phyloP scores from a whole-genome alignment of 345 rosid species.

The Salix udensis region DNA sequence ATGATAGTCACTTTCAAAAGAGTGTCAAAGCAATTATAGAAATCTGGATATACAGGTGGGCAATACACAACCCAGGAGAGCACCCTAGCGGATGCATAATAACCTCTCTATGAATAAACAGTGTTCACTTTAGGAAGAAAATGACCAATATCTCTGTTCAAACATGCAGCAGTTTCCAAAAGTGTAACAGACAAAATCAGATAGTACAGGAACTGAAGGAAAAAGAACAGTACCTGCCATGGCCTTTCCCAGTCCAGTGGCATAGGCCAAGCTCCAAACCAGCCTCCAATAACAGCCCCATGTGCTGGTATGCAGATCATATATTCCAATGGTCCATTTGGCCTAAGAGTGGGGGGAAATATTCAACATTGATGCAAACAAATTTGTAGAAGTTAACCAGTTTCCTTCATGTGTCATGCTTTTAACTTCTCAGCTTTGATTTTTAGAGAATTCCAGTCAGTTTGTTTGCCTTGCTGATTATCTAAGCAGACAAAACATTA shows the following conservation, averaged over 20 bases:
- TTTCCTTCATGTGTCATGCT: background rate
- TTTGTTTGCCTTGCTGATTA: background rate
- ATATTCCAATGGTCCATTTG: constrained; percentile 49
- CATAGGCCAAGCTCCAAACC: constrained; percentile 99
- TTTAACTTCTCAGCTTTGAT: background rate
- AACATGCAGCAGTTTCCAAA: no score
- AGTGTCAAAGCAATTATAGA: no score
- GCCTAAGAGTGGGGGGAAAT: constrained; percentile 37
- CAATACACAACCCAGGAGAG: no score
- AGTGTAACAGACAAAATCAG: no score
- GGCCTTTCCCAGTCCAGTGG: constrained; percentile 98
- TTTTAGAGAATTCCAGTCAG: background rate
- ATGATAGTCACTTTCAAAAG: no score
- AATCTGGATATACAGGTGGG: no score
- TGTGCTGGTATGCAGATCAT: constrained; percentile 74
- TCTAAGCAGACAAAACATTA: background rate
- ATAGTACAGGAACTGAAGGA: background rate
- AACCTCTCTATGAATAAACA: no score
- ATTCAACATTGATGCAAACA: constrained; percentile 4
- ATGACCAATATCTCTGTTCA: no score
- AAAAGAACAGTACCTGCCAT: constrained; percentile 69
- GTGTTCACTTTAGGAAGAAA: no score
- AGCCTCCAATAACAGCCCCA: constrained; percentile 79
- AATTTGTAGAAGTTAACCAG: background rate
- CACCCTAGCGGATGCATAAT: no score